Evolutionary conservation across 345 rosid species (phyloP).

Genomic region (Melaleuca quinquenervia): DNA sequence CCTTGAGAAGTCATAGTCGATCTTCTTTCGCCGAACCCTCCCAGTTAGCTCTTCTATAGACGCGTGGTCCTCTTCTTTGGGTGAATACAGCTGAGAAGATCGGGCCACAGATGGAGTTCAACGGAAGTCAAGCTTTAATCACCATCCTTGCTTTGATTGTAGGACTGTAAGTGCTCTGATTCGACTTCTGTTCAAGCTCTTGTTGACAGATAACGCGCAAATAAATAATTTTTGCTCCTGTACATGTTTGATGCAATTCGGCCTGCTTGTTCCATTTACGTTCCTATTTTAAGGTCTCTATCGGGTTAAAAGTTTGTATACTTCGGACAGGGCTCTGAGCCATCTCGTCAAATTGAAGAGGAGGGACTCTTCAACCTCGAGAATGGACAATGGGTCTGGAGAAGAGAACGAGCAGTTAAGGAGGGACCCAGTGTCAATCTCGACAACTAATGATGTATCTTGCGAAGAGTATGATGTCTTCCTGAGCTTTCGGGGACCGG

Average conservation of each 20-base stretch:
- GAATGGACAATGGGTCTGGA: neutral
- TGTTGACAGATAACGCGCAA: no score
- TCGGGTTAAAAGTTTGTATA: neutral
- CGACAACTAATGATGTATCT: neutral
- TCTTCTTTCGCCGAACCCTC: no score
- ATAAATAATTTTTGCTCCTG: rapidly evolving
- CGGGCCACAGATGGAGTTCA: neutral
- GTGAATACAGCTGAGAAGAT: neutral
- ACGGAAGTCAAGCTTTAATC: neutral
- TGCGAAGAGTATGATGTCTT: neutral
- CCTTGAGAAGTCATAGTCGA: no score
- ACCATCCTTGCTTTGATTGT: neutral
- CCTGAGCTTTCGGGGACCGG: no score
- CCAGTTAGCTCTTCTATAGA: no score
- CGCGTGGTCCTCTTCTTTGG: no score
- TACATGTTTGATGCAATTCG: neutral
- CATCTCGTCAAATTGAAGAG: neutral
- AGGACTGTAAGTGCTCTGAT: neutral
- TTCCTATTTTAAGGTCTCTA: neutral
- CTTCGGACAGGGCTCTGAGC: neutral
- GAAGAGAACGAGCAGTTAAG: no score
- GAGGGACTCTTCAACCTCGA: neutral
- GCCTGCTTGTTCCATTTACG: neutral
- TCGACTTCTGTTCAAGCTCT: neutral
- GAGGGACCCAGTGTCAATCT: neutral